Evolutionary conservation across 2,329 filamentous ascomycete genomes (phyloP).

Genomic region (Phyllosticta paracitricarpa): DNA sequence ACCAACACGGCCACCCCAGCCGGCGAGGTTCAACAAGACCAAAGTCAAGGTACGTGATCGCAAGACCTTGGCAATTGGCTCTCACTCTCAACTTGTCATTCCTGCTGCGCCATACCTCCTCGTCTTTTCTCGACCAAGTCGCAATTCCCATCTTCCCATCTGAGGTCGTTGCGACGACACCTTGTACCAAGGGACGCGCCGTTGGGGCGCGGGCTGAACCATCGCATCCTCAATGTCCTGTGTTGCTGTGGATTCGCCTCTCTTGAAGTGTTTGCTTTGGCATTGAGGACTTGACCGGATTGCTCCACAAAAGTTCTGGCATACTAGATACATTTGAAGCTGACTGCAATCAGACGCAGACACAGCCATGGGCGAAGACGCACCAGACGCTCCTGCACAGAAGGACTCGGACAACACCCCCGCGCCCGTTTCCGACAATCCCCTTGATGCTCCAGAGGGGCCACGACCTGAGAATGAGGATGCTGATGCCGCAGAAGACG

Average conservation of each 20-base stretch:
- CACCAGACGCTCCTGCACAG: conserved; percentile 43
- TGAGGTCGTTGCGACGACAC: too few relatives aligned
- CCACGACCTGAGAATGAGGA: conserved; percentile 49
- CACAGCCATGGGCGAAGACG: conserved; percentile 44
- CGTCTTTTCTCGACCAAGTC: too few relatives aligned
- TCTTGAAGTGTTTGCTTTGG: too few relatives aligned
- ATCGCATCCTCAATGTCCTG: too few relatives aligned
- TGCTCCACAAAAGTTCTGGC: neutral
- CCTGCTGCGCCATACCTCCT: neutral
- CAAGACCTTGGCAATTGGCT: neutral
- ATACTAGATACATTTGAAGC: neutral
- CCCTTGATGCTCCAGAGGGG: conserved; percentile 58
- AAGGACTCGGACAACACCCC: conserved; percentile 35
- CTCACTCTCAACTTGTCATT: neutral
- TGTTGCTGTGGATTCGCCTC: too few relatives aligned
- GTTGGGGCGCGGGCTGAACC: too few relatives aligned
- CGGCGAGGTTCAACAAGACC: conserved; percentile 4
- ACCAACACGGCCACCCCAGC: conserved; percentile 1
- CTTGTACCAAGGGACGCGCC: too few relatives aligned
- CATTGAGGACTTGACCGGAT: too few relatives aligned
- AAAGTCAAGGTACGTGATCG: conserved; percentile 5
- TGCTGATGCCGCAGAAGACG: conserved; percentile 54
- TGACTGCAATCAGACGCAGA: conserved; percentile 22
- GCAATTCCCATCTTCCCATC: too few relatives aligned
- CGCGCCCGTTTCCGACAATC: conserved; percentile 49